Evolutionary conservation across 345 rosid genomes (phyloP), one percentile per base, ranked within the genome.

Genomic region (Excoecaria agallocha): DNA sequence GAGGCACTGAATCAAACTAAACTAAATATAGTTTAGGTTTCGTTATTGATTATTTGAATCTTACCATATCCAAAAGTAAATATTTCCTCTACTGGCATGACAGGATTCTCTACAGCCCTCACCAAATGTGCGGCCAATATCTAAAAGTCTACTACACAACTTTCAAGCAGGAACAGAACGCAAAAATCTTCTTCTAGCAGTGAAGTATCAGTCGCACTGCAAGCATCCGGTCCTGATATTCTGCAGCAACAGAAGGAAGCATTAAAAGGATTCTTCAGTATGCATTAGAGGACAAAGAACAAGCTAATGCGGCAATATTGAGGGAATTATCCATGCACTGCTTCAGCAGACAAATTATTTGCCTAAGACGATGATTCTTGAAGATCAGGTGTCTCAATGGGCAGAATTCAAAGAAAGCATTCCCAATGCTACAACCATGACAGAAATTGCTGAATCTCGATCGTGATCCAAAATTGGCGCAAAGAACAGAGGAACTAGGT

Each of bases 351-450:
- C 74, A 0, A 10, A 11, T 9, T 12, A 41, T 43, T 43, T 37
- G 17, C 52, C 10, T 5, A 37, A 70, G 50, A 70, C 56, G 39
- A 65, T 51, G 10, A 20, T 43, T 43, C 69, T 65, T 65, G 69
- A n/a, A n/a, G n/a, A 65, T 43, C 24, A 13, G 3, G 22, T 16
- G 51, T 55, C 63, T 41, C 64, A 37, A 17, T 70, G 56, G 30
- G 50, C 48, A 70, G 64, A 38, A n/a, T 70, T 70, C 2, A 41
- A 38, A 70, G 64, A 55, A 11, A 70, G 48, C 11, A 3, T 70
- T 41, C 74, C 74, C 0, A 39, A 48, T 56, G 43, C 37, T 13
- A 70, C 15, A 39, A 30, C 74, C 11, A 43, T 12, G 5, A 51
- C 24, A 16, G 74, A 70, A 58, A 41, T 37, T 37, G 30, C 52